Conservation (phyloP, 148 eudicot species). For the Cornus controversa region DNA sequence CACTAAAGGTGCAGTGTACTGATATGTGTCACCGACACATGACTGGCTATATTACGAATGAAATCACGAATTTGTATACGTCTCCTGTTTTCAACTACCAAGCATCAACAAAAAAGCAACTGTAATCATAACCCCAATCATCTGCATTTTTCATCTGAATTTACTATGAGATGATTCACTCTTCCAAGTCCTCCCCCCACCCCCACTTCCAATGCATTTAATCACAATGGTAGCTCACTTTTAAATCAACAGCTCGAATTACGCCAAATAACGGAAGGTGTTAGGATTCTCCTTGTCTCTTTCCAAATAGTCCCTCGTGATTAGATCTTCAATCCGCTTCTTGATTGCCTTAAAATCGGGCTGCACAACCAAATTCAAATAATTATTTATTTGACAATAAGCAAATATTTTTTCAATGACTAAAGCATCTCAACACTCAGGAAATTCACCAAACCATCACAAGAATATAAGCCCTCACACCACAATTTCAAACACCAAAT, state of each 20-base stretch:
- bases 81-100: not conserved
- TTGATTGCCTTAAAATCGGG: constrained; percentile 53
- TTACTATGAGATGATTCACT: not conserved
- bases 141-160: not conserved
- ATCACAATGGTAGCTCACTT: not conserved
- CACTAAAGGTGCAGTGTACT: not conserved
- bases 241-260: constrained; percentile 8
- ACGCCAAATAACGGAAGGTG: constrained; percentile 46
- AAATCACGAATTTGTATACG: not conserved
- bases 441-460: not conserved
- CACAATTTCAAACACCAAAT: not conserved
- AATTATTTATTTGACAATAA: not conserved
- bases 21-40: not conserved
- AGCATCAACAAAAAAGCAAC: not conserved
- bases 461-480: not conserved
- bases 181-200: not conserved
- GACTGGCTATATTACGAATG: not conserved
- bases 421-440: too few species aligned
- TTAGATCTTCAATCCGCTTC: constrained; percentile 59
- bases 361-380: constrained; percentile 23
- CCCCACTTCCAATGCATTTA: not conserved
- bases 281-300: constrained; percentile 46
- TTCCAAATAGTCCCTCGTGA: constrained; percentile 51
- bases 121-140: not conserved
- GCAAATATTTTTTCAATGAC: too few species aligned